Base-by-base conservation (phyloP, 306 rosid genomes). In the Oemleria cerasiformis region DNA sequence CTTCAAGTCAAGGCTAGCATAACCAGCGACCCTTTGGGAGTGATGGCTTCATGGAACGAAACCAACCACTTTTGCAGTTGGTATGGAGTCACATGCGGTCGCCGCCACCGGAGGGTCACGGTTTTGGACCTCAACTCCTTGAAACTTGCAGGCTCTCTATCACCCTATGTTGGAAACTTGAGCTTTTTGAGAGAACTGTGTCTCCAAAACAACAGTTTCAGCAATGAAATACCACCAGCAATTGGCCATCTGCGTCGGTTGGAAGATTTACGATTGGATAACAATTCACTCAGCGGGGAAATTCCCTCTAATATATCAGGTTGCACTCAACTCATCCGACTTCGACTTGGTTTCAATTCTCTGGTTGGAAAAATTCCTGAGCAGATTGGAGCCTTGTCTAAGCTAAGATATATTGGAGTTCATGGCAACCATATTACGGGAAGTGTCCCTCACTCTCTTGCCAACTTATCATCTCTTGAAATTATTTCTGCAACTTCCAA, bases 401-500 rank as follows among this genome's bases (percentile, higher is more conserved):
- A n/a, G 57, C 57, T 51, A n/a, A 51, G 1, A 51, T 0, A 0
- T 0, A 16, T 51, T 1, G 0, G 0, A 6, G 8, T 19, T 53
- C 5, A 1, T 1, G 0, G 0, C 0, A 51, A 53, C 57, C 12
- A 8, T 25, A 11, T 8, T 8, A 53, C 9, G 3, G 58, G 58
- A 53, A 53, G 30, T 0, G 8, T 53, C 58, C 58, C 58, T 9
- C 19, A 0, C 58, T 19, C 30, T 53, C 19, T 53, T 3, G 12
- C 5, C 58, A 53, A 53, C 10, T 3, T 53, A 8, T 53, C 58
- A 53, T 53, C 30, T 53, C 58, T 51, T 51, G 25, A 51, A 51
- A 1, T 0, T 10, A 6, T n/a, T 51, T 1, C 1, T 51, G 20
- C 57, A 51, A 0, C 0, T 51, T 2, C 1, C 3, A 51, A 53